phyloP scores from a whole-genome alignment of 768 basidiomycete species.

The Lentinula edodes region DNA sequence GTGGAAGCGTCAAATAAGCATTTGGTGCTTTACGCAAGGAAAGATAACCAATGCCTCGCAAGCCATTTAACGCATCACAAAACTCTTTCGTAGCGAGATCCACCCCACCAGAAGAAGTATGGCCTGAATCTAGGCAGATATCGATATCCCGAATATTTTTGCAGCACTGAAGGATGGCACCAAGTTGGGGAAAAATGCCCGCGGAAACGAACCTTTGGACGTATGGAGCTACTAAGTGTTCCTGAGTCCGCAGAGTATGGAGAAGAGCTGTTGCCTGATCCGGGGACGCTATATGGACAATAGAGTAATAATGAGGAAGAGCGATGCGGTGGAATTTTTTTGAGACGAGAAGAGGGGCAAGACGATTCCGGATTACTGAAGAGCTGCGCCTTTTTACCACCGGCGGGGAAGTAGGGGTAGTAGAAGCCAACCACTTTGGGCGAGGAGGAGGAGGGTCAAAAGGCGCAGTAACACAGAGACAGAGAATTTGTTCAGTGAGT shows the following conservation, averaged over 20 bases:
- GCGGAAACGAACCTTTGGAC: slow-evolving; percentile 38
- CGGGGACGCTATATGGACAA: slow-evolving; percentile 37
- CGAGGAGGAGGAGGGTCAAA: slow-evolving; percentile 14
- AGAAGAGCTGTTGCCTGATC: slow-evolving; percentile 31
- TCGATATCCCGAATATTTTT: slow-evolving; percentile 13
- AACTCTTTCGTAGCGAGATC: slow-evolving; percentile 30
- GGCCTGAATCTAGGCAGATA: slow-evolving; percentile 24
- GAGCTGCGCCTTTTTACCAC: not conserved
- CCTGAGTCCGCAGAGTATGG: slow-evolving; percentile 29
- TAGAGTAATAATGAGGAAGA: slow-evolving; percentile 52
- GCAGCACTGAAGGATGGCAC: slow-evolving; percentile 29
- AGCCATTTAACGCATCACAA: slow-evolving; percentile 31
- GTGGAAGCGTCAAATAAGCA: slow-evolving; percentile 51
- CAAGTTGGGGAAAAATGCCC: slow-evolving; percentile 35
- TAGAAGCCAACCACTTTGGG: slow-evolving; percentile 18
- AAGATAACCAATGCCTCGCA: slow-evolving; percentile 36
- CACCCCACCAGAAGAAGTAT: slow-evolving; percentile 18
- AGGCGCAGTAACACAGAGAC: slow-evolving; percentile 20
- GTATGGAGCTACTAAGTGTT: slow-evolving; percentile 26
- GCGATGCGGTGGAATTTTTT: slow-evolving; percentile 50
- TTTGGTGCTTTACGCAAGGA: slow-evolving; percentile 45
- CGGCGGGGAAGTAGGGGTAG: slow-evolving; percentile 10
- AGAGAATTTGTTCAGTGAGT: slow-evolving; percentile 42
- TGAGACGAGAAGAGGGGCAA: slow-evolving; percentile 46
- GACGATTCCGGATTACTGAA: slow-evolving; percentile 14